phyloP scores from a whole-genome alignment of 2,329 filamentous ascomycete species.

The Aspergillus transmontanensis region DNA sequence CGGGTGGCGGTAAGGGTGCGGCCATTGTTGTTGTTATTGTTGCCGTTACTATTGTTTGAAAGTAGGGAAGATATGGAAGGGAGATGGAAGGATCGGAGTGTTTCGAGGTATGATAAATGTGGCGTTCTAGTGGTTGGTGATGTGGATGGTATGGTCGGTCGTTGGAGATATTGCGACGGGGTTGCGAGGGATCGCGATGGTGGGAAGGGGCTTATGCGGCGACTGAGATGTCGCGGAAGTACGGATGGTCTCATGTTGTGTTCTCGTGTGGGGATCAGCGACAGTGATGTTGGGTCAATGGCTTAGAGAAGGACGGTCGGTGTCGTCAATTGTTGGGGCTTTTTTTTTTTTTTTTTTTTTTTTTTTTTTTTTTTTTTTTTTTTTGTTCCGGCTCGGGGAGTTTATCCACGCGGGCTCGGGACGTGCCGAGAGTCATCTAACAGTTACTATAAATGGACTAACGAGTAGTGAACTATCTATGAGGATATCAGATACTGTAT shows the following conservation, averaged over 20 bases:
- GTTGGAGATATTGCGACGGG: background rate
- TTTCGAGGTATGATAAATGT: background rate
- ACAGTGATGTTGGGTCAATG: background rate
- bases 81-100: slow-evolving; percentile 27
- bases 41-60: slow-evolving; percentile 14
- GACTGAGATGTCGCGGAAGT: slow-evolving; percentile 6
- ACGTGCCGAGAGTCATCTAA: slow-evolving; percentile 7
- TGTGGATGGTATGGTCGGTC: background rate
- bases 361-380: slow-evolving; percentile 1
- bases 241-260: slow-evolving; percentile 10
- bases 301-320: background rate
- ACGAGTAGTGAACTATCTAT: background rate
- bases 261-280: background rate
- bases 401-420: slow-evolving; percentile 8
- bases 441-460: background rate
- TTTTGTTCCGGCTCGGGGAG: background rate
- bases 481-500: background rate
- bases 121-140: background rate
- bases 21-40: slow-evolving; percentile 33
- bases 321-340: slow-evolving; percentile 3
- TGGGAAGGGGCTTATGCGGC: background rate
- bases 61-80: slow-evolving; percentile 34
- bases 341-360: slow-evolving; percentile 4
- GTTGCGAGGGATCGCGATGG: background rate
- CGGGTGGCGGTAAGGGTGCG: slow-evolving; percentile 74